A percentile compares a stretch with the other conserved stretches of the same genome.
phyloP scores from a whole-genome alignment of 768 basidiomycete species.

The Lepiota brunneoincarnata region DNA sequence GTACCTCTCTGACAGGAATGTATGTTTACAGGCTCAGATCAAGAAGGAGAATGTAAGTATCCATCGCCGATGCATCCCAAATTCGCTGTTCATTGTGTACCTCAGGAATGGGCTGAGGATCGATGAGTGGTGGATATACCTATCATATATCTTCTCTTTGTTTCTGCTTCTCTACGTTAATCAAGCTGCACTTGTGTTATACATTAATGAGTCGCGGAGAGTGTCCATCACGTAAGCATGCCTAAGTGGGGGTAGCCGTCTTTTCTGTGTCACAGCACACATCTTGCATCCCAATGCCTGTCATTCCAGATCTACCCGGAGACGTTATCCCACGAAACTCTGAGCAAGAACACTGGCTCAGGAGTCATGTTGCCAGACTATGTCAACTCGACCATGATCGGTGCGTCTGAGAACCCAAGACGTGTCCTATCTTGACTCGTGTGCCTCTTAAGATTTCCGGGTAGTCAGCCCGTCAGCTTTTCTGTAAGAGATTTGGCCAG shows the following conservation, averaged over 20 bases:
- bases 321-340: slow-evolving; percentile 49
- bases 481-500: slow-evolving; percentile 61
- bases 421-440: slow-evolving; percentile 8
- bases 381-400: slow-evolving; percentile 65
- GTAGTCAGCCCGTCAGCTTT: slow-evolving; percentile 96
- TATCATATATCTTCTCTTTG: slow-evolving; percentile 13
- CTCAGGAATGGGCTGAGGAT: slow-evolving; percentile 91
- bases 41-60: slow-evolving; percentile 95
- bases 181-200: background rate
- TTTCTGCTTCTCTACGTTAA: background rate
- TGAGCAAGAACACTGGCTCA: slow-evolving; percentile 66
- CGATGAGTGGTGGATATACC: slow-evolving; percentile 46
- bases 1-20: slow-evolving; percentile 11
- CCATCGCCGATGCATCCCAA: slow-evolving; percentile 2
- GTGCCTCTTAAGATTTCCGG: slow-evolving; percentile 73
- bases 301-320: slow-evolving; percentile 74
- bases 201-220: slow-evolving; percentile 1
- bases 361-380: slow-evolving; percentile 55
- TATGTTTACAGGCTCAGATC: slow-evolving; percentile 76
- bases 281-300: slow-evolving; percentile 35
- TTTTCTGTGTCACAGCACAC: background rate
- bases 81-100: slow-evolving; percentile 17
- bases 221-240: slow-evolving; percentile 16
- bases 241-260: background rate
- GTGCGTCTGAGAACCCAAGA: slow-evolving; percentile 34